Evolutionary conservation across 352 stramenopile species (phyloP), one percentile per base, ranked within the genome.

Genomic region (Phytophthora colocasiae): DNA sequence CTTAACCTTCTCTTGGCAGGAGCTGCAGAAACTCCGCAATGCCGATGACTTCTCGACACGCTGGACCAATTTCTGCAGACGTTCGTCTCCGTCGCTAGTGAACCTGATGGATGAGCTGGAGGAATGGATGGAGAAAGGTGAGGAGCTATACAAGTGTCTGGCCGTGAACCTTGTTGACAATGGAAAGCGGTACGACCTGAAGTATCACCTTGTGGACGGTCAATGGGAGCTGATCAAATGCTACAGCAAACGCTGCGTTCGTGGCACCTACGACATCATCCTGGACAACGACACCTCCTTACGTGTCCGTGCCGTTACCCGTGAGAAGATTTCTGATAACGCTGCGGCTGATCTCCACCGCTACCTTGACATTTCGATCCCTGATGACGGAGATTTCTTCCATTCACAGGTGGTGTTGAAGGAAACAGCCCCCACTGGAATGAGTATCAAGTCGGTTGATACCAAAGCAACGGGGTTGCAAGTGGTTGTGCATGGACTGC

Each of bases 31-130:
- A 10, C 52, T 80, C 5, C 45, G 55, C 15, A 64, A 47, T 6
- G 41, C 52, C 3, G 17, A 71, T 1, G 65, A 81, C 34, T 84
- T 76, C 32, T 32, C 34, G 24, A 75, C 58, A 14, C 60, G 72
- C 17, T 81, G 75, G 72, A 75, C 75, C 6, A 84, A 84, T 51
- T 66, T 57, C 19, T 79, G 60, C 45, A 41, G 34, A 40, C 69
- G 69, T 6, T 55, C 47, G 4, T 72, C 52, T 0, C 61, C 69
- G 9, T 46, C 49, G 31, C 69, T 75, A 3, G 58, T 36, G n/a
- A 53, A 29, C 39, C 41, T 81, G 27, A 58, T 79, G 45, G 63
- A 71, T 45, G 58, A 73, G 3, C 63, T 84, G 6, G 63, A 81
- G 9, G 45, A 66, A 19, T 59, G 62, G 58, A 62, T 66, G 53